phyloP scores from a whole-genome alignment of 2,329 filamentous ascomycete genomes.

The Helotiales sp. region DNA sequence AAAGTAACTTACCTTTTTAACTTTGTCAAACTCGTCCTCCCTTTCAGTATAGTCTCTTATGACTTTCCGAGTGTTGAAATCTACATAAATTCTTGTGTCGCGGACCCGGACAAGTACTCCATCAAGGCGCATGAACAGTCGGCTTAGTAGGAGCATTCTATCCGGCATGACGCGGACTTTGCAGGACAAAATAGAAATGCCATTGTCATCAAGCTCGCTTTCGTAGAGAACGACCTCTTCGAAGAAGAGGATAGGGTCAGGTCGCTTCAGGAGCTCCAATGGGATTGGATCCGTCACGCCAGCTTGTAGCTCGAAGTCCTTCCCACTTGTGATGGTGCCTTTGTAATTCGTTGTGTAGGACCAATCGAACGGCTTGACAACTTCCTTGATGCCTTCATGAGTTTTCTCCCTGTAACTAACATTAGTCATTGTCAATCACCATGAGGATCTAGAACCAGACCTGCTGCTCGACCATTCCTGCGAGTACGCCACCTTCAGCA shows the following conservation, averaged over 20 bases:
- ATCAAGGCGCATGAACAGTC: constrained; percentile 92
- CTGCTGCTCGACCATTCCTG: constrained; percentile 70
- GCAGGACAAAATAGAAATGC: constrained; percentile 84
- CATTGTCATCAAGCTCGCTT: constrained; percentile 97
- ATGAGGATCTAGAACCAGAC: constrained; percentile 11
- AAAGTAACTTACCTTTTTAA: constrained; percentile 61
- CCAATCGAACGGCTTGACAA: constrained; percentile 97
- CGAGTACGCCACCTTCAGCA: constrained; percentile 93
- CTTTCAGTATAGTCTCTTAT: constrained; percentile 88
- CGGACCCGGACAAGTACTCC: constrained; percentile 84
- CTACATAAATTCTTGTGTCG: constrained; percentile 89
- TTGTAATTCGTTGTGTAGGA: constrained; percentile 89
- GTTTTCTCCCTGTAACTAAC: constrained; percentile 63
- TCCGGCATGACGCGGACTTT: constrained; percentile 93
- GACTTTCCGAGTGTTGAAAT: constrained; percentile 77
- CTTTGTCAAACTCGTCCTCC: constrained; percentile 76
- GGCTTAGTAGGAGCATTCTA: constrained; percentile 77
- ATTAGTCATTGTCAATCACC: not conserved
- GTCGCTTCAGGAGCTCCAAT: constrained; percentile 79
- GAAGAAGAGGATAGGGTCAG: constrained; percentile 94
- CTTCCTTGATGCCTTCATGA: constrained; percentile 83
- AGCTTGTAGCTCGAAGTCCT: constrained; percentile 25
- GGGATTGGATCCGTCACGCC: constrained; percentile 59
- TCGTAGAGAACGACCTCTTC: constrained; percentile 96
- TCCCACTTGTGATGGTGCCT: constrained; percentile 58